Percentiles rank a stretch among this genome's conserved stretches.
Evolutionary conservation across 371 early-diverging fungal species (phyloP).

Genomic region (Mortierella sp.): DNA sequence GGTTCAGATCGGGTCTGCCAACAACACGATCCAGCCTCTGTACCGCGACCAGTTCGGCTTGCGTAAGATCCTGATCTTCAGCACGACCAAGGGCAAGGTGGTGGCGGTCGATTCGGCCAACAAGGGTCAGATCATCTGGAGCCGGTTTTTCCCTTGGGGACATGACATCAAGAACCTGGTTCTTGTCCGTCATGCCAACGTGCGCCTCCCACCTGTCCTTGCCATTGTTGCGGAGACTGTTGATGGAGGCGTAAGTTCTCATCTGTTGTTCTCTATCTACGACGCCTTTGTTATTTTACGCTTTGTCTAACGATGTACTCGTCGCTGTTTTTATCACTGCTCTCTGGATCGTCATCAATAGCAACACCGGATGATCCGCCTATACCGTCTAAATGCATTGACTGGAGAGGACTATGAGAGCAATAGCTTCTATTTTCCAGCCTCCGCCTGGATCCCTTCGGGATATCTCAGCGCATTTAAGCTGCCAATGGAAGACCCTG

Average conservation of each 20-base stretch:
- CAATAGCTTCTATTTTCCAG: constrained; percentile 62
- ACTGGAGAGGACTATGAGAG: constrained; percentile 72
- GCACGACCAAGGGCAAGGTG: constrained; percentile 81
- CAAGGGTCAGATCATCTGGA: constrained; percentile 84
- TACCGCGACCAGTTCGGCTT: constrained; percentile 87
- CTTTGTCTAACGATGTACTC: no score
- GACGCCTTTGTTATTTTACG: no score
- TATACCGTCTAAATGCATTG: constrained; percentile 77
- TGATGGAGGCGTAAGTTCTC: constrained; percentile 50
- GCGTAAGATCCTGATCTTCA: constrained; percentile 85
- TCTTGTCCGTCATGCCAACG: constrained; percentile 72
- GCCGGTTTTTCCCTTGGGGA: constrained; percentile 55
- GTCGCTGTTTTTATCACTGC: no score
- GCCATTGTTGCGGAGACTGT: constrained; percentile 66
- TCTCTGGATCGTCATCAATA: no score
- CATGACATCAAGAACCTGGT: constrained; percentile 65
- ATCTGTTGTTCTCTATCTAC: background rate
- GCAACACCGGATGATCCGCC: constrained; percentile 44
- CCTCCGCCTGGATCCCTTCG: constrained; percentile 61
- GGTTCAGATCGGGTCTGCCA: constrained; percentile 35
- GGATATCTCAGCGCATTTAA: constrained; percentile 65
- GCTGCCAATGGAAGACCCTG: constrained; percentile 76
- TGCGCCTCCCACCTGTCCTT: constrained; percentile 82
- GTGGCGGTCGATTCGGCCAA: constrained; percentile 83
- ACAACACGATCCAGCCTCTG: constrained; percentile 40